Conservation (phyloP, 345 rosid genomes). For the Lagerstroemia speciosa region DNA sequence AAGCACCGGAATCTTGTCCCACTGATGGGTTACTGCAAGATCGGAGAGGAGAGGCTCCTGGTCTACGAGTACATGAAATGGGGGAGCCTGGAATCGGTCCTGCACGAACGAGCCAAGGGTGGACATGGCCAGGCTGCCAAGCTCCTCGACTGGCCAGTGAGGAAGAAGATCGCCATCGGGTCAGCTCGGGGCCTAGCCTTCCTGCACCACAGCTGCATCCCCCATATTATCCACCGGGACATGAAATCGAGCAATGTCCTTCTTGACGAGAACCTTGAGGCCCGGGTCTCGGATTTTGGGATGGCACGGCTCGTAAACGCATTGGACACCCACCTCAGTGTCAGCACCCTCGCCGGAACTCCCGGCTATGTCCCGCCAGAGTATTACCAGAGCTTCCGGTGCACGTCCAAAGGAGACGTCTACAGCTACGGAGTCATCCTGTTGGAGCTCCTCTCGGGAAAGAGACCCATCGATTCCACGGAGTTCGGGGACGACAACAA, state of each 20-base stretch:
- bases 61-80: slow-evolving; percentile 98
- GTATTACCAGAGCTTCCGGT: slow-evolving; percentile 92
- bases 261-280: slow-evolving; percentile 79
- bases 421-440: slow-evolving; percentile 91
- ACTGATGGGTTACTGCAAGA: slow-evolving; percentile 81
- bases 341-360: slow-evolving; percentile 94
- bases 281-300: slow-evolving; percentile 96
- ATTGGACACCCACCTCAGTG: slow-evolving; percentile 88
- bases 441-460: slow-evolving; percentile 90
- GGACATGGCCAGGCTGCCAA: slow-evolving; percentile 27
- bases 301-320: slow-evolving; percentile 94
- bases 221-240: slow-evolving; percentile 95
- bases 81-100: slow-evolving; percentile 91
- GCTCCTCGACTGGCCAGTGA: slow-evolving; percentile 49
- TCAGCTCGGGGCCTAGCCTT: slow-evolving; percentile 95
- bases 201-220: slow-evolving; percentile 94
- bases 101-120: slow-evolving; percentile 57
- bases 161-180: slow-evolving; percentile 87
- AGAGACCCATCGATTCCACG: slow-evolving; percentile 72
- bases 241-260: slow-evolving; percentile 98
- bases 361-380: slow-evolving; percentile 98
- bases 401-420: slow-evolving; percentile 94
- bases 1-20: slow-evolving; percentile 95
- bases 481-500: slow-evolving; percentile 88
- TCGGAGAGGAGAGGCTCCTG: slow-evolving; percentile 95